These are phyloP conservation scores for Penicillium roqueforti DNA, from an alignment of 495 filamentous ascomycete genomes.

Conservation along the genomic window DNA sequence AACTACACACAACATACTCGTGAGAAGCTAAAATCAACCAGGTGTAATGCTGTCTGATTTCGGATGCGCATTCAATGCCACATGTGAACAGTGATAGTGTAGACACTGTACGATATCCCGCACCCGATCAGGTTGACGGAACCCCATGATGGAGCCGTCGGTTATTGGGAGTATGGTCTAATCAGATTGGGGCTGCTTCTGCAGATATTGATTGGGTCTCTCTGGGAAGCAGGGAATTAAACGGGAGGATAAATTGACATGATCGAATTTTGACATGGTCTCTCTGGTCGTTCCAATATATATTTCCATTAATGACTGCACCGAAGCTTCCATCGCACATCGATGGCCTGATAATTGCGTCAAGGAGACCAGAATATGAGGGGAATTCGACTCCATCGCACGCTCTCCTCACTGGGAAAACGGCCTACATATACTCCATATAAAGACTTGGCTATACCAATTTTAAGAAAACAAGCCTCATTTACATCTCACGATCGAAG, in stretches of 20 bases:
- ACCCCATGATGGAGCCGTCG: background rate
- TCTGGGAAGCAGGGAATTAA: background rate
- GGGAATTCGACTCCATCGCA: background rate
- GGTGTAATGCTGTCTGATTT: constrained; percentile 5
- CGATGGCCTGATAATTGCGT: background rate
- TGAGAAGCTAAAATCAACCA: constrained; percentile 2
- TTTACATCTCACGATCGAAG: background rate
- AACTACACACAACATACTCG: constrained; percentile 62
- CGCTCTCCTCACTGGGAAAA: background rate
- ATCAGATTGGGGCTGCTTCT: background rate
- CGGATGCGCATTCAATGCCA: background rate
- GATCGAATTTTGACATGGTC: background rate
- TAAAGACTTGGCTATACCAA: background rate
- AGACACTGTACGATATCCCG: background rate
- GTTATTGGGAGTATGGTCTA: background rate
- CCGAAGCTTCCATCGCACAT: background rate
- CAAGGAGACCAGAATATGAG: background rate
- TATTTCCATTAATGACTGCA: background rate
- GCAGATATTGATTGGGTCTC: background rate
- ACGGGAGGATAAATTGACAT: background rate
- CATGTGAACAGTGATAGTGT: background rate
- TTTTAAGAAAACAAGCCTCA: background rate
- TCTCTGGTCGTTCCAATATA: background rate
- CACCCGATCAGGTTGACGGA: background rate
- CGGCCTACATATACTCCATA: background rate